Conservation (phyloP, 2,329 filamentous ascomycete species). For the Sclerotinia glacialis region DNA sequence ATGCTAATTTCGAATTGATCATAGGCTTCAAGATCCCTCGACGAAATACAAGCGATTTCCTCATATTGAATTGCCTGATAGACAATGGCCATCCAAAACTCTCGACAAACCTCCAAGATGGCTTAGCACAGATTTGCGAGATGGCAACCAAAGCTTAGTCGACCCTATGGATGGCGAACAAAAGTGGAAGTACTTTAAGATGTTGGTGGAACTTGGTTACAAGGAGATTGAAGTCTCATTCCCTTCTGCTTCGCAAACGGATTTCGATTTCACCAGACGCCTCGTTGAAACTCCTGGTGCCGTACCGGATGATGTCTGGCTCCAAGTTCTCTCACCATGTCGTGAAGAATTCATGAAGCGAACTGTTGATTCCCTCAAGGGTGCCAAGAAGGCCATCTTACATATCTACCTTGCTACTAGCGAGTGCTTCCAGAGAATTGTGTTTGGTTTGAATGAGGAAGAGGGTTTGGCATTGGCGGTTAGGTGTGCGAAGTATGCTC, state of each 20-base stretch:
- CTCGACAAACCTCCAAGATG: conserved; percentile 86
- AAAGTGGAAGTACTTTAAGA: conserved; percentile 93
- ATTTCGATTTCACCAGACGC: conserved; percentile 90
- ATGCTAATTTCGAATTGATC: not conserved
- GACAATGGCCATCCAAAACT: conserved; percentile 44
- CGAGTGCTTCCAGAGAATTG: conserved; percentile 88
- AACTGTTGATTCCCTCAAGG: conserved; percentile 84
- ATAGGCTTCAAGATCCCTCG: conserved; percentile 70
- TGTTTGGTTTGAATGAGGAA: conserved; percentile 84
- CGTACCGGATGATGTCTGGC: conserved; percentile 82
- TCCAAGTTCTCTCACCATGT: conserved; percentile 91
- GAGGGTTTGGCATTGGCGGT: conserved; percentile 79
- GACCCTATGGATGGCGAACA: conserved; percentile 96
- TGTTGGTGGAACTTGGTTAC: conserved; percentile 88
- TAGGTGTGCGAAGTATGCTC: conserved; percentile 79
- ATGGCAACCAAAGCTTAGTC: conserved; percentile 90
- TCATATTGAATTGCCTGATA: conserved; percentile 54
- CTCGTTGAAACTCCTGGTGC: conserved; percentile 81
- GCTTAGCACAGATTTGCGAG: conserved; percentile 83
- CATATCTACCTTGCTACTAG: conserved; percentile 96
- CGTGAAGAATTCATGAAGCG: conserved; percentile 84
- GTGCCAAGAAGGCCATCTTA: conserved; percentile 88
- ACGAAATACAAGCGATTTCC: conserved; percentile 73
- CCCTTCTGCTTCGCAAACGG: conserved; percentile 88
- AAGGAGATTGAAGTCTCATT: conserved; percentile 98